Evolutionary conservation across 225 moss, liverwort and hornwort genomes (phyloP).

Genomic region (Polytrichum formosum): DNA sequence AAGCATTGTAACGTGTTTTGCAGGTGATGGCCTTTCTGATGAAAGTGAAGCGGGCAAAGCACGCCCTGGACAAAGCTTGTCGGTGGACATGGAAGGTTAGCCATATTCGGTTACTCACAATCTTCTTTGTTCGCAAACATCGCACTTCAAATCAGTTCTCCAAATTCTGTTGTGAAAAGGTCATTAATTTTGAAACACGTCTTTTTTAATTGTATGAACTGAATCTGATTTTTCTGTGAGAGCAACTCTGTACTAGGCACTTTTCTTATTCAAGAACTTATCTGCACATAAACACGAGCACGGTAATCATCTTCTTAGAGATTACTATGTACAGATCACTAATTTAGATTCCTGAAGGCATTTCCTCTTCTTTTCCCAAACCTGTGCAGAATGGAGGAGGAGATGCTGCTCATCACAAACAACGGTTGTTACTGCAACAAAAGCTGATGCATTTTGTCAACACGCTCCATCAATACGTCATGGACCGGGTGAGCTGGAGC

Average conservation of each 20-base stretch:
- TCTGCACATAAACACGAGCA: too few species aligned
- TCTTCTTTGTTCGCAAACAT: background rate
- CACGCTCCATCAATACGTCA: slow-evolving; percentile 94
- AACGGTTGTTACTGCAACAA: slow-evolving; percentile 83
- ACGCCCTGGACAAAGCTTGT: slow-evolving; percentile 98
- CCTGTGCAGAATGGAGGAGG: slow-evolving; percentile 76
- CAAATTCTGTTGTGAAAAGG: too few species aligned
- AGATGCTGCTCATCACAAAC: slow-evolving; percentile 85
- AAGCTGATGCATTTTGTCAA: slow-evolving; percentile 99
- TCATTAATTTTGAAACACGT: too few species aligned
- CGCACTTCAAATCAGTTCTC: too few species aligned
- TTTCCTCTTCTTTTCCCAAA: too few species aligned
- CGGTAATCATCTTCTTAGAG: too few species aligned
- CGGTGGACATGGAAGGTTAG: slow-evolving; percentile 99
- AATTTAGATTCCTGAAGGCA: too few species aligned
- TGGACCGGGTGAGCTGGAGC: slow-evolving; percentile 74
- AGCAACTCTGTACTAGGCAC: too few species aligned
- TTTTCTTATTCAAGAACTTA: too few species aligned
- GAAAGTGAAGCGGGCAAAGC: slow-evolving; percentile 99
- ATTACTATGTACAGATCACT: too few species aligned
- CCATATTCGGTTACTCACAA: slow-evolving; percentile 5
- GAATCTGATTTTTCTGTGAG: too few species aligned
- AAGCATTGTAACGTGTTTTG: background rate
- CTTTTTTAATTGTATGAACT: too few species aligned
- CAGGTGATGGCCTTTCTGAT: slow-evolving; percentile 97